These are phyloP conservation scores for Neonectria faginata DNA, from an alignment of 2,329 filamentous ascomycete species.

Conservation along the genomic window DNA sequence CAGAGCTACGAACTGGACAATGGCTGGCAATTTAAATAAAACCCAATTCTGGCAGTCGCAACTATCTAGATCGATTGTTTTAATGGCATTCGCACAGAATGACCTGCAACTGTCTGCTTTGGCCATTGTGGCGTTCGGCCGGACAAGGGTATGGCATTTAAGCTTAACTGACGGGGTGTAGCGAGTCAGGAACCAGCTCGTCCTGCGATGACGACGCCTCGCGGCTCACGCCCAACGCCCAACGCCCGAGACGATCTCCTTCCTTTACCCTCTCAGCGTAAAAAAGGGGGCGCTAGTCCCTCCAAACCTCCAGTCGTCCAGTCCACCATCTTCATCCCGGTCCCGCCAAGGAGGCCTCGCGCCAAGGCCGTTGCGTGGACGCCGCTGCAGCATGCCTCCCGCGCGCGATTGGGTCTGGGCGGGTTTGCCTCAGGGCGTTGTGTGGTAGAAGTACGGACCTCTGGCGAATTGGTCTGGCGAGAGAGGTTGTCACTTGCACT, in stretches of 20 bases:
- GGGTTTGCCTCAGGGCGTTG: constrained; percentile 5
- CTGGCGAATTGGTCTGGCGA: background rate
- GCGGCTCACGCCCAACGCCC: background rate
- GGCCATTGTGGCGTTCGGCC: constrained; percentile 5
- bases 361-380: constrained; percentile 24
- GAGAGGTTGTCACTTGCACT: constrained; percentile 17
- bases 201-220: constrained; percentile 9
- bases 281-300: constrained; percentile 18
- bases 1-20: background rate
- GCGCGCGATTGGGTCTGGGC: constrained; percentile 28
- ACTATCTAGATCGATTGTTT: background rate
- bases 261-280: constrained; percentile 6
- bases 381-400: constrained; percentile 29
- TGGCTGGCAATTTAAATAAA: background rate
- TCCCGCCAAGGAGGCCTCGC: constrained; percentile 20
- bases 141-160: constrained; percentile 24
- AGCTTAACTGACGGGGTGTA: constrained; percentile 22
- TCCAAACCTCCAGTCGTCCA: background rate
- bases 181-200: background rate
- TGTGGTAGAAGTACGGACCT: background rate
- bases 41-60: background rate
- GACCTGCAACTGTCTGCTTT: background rate
- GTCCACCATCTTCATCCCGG: background rate
- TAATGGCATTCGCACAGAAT: background rate
- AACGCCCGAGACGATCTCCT: constrained; percentile 3